phyloP scores from a whole-genome alignment of 2,329 filamentous ascomycete genomes.

The Aspergillus brunneoviolaceus region DNA sequence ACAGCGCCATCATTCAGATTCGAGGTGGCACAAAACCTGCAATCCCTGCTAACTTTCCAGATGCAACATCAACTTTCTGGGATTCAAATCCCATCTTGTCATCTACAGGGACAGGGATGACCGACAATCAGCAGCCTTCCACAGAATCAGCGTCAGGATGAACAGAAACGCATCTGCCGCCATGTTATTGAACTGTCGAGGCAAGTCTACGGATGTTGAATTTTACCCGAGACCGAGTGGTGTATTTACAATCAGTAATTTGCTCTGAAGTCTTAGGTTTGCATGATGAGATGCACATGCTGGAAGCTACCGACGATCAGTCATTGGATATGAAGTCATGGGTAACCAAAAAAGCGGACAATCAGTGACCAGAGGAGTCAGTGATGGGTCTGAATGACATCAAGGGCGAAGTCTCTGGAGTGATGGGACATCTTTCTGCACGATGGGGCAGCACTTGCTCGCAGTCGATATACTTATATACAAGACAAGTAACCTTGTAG shows the following conservation, averaged over 20 bases:
- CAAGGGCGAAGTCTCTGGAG: background rate
- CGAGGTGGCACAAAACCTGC: background rate
- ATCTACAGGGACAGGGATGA: background rate
- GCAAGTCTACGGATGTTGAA: too few relatives aligned
- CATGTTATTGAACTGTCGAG: too few relatives aligned
- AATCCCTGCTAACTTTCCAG: background rate
- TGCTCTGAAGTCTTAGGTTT: background rate
- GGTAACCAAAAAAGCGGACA: background rate
- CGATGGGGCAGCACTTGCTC: background rate
- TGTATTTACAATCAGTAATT: too few relatives aligned
- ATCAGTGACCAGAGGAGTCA: background rate
- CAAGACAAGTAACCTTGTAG: background rate
- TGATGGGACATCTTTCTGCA: background rate
- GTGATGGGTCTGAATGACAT: slow-evolving; percentile 6
- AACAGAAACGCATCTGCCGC: background rate
- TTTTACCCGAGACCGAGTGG: too few relatives aligned
- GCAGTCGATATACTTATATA: background rate
- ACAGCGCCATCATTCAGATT: background rate
- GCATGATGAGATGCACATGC: background rate
- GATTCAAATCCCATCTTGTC: background rate
- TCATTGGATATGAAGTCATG: slow-evolving; percentile 2
- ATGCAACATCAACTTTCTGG: background rate
- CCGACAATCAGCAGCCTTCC: background rate
- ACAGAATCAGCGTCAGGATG: background rate
- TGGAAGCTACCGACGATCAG: background rate